Base-by-base conservation (phyloP, 2,329 filamentous ascomycete species). In the Cercospora zeae-maydis region DNA sequence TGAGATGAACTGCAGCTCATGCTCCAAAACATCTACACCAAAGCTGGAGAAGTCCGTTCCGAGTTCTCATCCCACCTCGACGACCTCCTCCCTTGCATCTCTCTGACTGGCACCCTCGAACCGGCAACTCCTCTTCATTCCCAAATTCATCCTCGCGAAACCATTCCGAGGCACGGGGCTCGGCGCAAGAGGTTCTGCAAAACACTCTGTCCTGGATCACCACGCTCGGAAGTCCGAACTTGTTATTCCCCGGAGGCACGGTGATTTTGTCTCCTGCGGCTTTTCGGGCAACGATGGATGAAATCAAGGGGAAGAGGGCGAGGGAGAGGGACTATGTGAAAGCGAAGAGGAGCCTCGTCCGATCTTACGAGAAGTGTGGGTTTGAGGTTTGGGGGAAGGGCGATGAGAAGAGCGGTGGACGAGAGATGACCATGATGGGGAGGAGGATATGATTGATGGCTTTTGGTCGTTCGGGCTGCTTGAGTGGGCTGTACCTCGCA, bases 11-110 rank as follows among this genome's bases (percentile, higher is more conserved):
- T 53, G 19, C 27, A 33, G 27, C n/a, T 53, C 1, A 33, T 27
- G 24, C 51, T 53, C 19, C 49, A 59, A 30, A 45, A 54, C 34
- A 63, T 63, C 21, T 63, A 49, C 34, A 14, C 19, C 27, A 31
- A 56, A 30, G n/a, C 30, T 36, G 59, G 59, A 16, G n/a, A 13
- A 4, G 36, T 52, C 3, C 45, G 61, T 13, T 4, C 33, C 2
- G 61, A 59, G 8, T 60, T 59, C 42, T 8, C 19, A 4, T 37
- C 13, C 13, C 54, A 59, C 11, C 9, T n/a, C 14, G 37, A 42
- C 37, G 37, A 42, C 9, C 16, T 42, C 21, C 37, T 42, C 9
- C 37, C 37, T 1, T 19, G 37, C 10, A 42, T 42, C 37, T 42
- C 37, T 0, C 3, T 42, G 3, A 3, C 16, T 2, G 37, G 37